phyloP scores from a whole-genome alignment of 176 grass and related monocot genomes.

The Ananas comosus region DNA sequence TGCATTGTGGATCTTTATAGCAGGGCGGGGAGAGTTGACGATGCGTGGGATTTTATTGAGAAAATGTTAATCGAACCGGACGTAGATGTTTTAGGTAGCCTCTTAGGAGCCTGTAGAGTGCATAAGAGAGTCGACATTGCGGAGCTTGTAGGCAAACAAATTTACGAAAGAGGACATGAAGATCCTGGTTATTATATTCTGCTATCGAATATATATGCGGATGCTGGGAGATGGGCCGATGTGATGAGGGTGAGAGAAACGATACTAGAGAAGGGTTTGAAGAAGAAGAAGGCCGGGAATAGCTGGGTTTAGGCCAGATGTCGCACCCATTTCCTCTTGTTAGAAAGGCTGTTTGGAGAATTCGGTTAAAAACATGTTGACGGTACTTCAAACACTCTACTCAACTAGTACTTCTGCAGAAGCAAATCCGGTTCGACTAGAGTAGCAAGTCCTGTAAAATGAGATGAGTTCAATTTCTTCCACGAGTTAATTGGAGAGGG shows the following conservation, averaged over 20 bases:
- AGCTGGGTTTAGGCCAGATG: constrained; percentile 25
- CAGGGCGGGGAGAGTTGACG: constrained; percentile 50
- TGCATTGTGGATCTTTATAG: constrained; percentile 62
- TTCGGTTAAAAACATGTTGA: no score
- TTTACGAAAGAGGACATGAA: constrained; percentile 40
- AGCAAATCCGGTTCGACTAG: no score
- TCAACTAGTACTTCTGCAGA: no score
- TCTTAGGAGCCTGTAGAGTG: constrained; percentile 51
- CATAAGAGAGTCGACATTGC: constrained; percentile 66
- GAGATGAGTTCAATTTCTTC: no score
- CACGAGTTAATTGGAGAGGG: no score
- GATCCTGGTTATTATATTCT: constrained; percentile 72
- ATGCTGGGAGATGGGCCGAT: constrained; percentile 53
- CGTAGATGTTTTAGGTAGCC: constrained; percentile 50
- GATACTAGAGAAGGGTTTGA: constrained; percentile 41
- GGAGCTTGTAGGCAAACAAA: constrained; percentile 34
- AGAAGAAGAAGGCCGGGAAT: constrained; percentile 43
- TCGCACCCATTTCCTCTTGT: not conserved
- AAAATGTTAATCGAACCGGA: constrained; percentile 30
- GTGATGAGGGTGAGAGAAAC: constrained; percentile 41
- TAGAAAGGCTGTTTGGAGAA: not conserved
- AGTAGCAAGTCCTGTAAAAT: no score
- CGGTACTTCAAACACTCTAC: no score
- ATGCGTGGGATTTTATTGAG: constrained; percentile 50
- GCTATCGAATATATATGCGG: constrained; percentile 58